Base-by-base conservation (phyloP, 2,329 filamentous ascomycete species). In the Huntiella savannae region DNA sequence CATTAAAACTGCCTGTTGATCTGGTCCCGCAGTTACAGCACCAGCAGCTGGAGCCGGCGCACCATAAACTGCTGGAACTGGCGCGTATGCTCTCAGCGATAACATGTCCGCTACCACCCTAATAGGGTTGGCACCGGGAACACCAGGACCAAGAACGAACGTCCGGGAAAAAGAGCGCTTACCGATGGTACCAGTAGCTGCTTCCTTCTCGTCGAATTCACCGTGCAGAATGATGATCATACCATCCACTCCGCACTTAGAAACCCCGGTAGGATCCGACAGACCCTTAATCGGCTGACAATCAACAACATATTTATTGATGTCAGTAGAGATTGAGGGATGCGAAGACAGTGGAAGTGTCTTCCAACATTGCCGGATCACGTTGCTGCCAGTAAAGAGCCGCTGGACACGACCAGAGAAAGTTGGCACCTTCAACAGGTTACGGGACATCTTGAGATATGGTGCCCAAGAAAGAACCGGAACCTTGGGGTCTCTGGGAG, bases 71-170 rank as follows among this genome's bases (percentile, higher is more conserved):
- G 64, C 60, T 13, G 70, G 67, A 12, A 75, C 58, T 7, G 68
- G 57, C 22, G 61, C 67, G 58, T 77, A 86, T 4, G 77, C 74
- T 52, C 82, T 74, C 43, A 93, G 63, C 11, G 75, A 76, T 35
- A 92, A 67, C 63, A 86, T 75, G 59, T 94, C 86, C 58, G 75
- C 87, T 52, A 87, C 69, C 34, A 94, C 80, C 41, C 84, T 73
- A 47, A 92, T 73, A 1, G 65, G 71, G 13, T 75, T 73, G 40
- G 69, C 66, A 4, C 75, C 69, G 0, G 75, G 73, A 33, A 69
- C 70, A 32, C 82, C 83, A 1, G 85, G 84, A 0, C 83, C 83
- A 13, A 93, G 68, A 36, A 87, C 65, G 57, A 92, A 85, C 0
- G 75, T 81, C 43, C 86, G 77, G 46, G 86, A 84, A 60, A 93